Base-by-base conservation (phyloP, 768 basidiomycete genomes). In the Ephemerocybe angulata region DNA sequence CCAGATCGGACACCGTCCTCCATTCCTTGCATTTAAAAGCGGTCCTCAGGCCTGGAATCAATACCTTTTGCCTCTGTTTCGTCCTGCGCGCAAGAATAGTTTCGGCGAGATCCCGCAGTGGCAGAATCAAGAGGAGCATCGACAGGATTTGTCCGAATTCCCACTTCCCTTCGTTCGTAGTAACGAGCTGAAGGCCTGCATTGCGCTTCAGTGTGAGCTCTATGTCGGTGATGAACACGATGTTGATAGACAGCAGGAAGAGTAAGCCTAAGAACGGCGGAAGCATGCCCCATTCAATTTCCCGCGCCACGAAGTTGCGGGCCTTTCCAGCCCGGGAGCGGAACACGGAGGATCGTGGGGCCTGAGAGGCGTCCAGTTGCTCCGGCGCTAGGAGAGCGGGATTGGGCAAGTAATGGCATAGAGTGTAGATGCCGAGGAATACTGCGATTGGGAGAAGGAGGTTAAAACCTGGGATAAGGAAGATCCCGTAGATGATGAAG, bases 141-240 rank as follows among this genome's bases (percentile, higher is more conserved):
- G 54, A 33, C 1, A 56, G 49, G n/a, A 50, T 56, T 24, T 56
- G 54, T 13, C 54, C 54, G 38, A 56, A 56, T 1, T 38, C 50
- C 47, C 43, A 56, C 41, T 56, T n/a, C 10, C 25, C 28, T 38
- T 56, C 54, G 5, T 40, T 49, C 15, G 15, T 8, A 5, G 17
- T 38, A n/a, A n/a, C n/a, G n/a, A n/a, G n/a, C 24, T 52, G 50
- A 10, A 49, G 47, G 3, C 15, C 28, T 11, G 10, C 49, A 13
- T 46, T 57, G 13, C 43, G 15, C 31, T 15, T 33, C 3, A 52
- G 27, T 35, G 52, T 57, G 3, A 47, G 25, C 35, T 57, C 56
- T 2, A 52, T 57, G 30, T 57, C 52, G 17, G 50, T 21, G 5
- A 42, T 37, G 25, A 57, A 46, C 13, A 49, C 46, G 11, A 57